Base-by-base conservation (phyloP, 208 protist species). In the Leishmania tarentolae region DNA sequence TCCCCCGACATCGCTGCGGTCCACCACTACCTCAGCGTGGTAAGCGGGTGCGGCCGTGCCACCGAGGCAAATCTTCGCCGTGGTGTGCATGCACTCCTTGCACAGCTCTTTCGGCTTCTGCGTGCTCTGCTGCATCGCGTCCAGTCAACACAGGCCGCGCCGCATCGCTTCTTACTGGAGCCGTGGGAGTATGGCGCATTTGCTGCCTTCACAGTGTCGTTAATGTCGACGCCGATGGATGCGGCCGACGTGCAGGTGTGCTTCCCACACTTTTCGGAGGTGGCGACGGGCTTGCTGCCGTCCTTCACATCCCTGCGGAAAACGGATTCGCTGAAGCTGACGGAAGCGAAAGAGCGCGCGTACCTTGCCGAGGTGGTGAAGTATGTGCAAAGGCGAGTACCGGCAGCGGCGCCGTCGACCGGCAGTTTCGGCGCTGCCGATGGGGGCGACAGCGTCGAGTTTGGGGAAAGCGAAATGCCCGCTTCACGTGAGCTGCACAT, bases 131-230 rank as follows among this genome's bases (percentile, higher is more conserved):
- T 76, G 61, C 79, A 86, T 75, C 84, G 79, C 81, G 77, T 76
- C 50, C 76, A 82, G 71, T 78, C 78, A 24, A 81, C 75, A 72
- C 83, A 84, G 44, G 79, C 76, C 57, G 76, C 83, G 37, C 86
- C 91, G 53, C 88, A 94, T 70, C 83, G 84, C 72, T 96, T 93
- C 81, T 53, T 96, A 52, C 77, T 87, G 11, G 85, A 93, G 75
- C 40, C 88, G 42, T 92, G 90, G 86, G 85, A 89, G 80, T 93
- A 93, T 86, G 90, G 87, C 47, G 70, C 85, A 24, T 90, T 90
- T 57, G 82, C 89, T 21, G 65, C 92, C 42, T 73, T 96, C 37
- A 88, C 82, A 42, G 68, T 95, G 35, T 94, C 92, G 31, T 76
- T 97, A 40, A 85, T 96, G 72, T 78, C 86, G 42, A 76, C 88